These are phyloP conservation scores for Zasmidium cellare DNA, from an alignment of 2,329 filamentous ascomycete species.

Conservation along the genomic window DNA sequence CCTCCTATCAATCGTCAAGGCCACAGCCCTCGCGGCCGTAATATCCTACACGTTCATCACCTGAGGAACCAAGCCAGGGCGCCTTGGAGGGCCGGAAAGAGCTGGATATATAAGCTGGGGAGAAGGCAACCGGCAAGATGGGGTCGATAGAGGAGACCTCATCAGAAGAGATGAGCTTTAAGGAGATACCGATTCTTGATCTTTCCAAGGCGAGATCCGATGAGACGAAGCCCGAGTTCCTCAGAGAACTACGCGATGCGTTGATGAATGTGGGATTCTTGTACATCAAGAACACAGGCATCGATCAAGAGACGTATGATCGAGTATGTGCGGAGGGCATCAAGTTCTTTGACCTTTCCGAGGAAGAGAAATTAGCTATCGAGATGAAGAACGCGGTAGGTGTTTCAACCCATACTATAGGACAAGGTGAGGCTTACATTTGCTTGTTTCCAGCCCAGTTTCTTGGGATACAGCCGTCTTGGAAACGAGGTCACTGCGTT, in stretches of 20 bases:
- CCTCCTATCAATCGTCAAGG: conserved; percentile 18
- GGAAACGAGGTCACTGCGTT: conserved; percentile 68
- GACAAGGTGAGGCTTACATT: not conserved
- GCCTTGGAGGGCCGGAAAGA: not conserved
- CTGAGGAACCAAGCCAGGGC: not conserved
- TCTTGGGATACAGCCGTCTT: conserved; percentile 45
- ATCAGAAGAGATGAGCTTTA: conserved; percentile 53
- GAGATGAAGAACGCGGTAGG: conserved; percentile 49
- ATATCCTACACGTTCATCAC: conserved; percentile 13
- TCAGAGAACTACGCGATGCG: conserved; percentile 69
- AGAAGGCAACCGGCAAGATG: not conserved
- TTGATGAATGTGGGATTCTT: conserved; percentile 86
- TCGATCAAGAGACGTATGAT: conserved; percentile 64
- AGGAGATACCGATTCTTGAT: conserved; percentile 74
- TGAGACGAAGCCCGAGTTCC: conserved; percentile 69
- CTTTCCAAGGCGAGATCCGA: conserved; percentile 65
- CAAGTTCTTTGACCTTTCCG: conserved; percentile 73
- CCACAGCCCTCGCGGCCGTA: conserved; percentile 16
- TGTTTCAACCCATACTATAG: not conserved
- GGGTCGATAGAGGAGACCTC: not conserved
- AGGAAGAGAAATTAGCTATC: conserved; percentile 68
- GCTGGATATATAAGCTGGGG: not conserved
- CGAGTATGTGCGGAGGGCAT: conserved; percentile 68
- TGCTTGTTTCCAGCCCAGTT: conserved; percentile 24
- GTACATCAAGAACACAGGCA: conserved; percentile 78